These are phyloP conservation scores for Torulaspora gathmanii DNA, from an alignment of 805 yeast species.

Conservation along the genomic window DNA sequence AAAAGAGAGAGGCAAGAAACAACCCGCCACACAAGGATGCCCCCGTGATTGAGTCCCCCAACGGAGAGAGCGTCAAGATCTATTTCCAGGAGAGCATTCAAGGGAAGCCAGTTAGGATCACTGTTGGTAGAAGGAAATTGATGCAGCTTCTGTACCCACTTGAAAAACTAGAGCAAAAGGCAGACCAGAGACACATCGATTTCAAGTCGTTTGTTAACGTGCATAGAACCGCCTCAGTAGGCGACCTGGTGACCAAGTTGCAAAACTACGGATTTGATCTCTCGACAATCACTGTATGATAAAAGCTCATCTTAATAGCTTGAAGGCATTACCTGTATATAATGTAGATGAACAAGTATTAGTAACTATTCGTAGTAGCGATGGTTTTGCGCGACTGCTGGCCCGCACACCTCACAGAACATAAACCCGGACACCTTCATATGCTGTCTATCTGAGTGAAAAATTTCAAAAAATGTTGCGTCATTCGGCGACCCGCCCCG, in stretches of 20 bases:
- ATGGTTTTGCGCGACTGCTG: constrained; percentile 1
- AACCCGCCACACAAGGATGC: constrained; percentile 40
- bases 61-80: constrained; percentile 39
- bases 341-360: not conserved
- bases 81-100: constrained; percentile 44
- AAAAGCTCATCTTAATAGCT: constrained; percentile 2
- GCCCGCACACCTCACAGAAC: not conserved
- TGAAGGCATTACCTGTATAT: not conserved
- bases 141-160: constrained; percentile 50
- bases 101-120: constrained; percentile 45
- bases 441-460: not conserved
- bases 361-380: not conserved
- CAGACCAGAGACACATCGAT: constrained; percentile 42
- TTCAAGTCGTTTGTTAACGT: constrained; percentile 49
- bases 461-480: not conserved
- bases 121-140: constrained; percentile 62
- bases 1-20: constrained; percentile 37
- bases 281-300: constrained; percentile 23
- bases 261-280: constrained; percentile 36
- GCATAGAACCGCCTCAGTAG: constrained; percentile 27
- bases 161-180: constrained; percentile 42
- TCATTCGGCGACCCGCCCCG: not conserved
- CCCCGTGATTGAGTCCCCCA: constrained; percentile 32
- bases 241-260: constrained; percentile 21
- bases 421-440: not conserved